Base-by-base conservation (phyloP, 2,329 filamentous ascomycete species). In the Scedosporium boydii region DNA sequence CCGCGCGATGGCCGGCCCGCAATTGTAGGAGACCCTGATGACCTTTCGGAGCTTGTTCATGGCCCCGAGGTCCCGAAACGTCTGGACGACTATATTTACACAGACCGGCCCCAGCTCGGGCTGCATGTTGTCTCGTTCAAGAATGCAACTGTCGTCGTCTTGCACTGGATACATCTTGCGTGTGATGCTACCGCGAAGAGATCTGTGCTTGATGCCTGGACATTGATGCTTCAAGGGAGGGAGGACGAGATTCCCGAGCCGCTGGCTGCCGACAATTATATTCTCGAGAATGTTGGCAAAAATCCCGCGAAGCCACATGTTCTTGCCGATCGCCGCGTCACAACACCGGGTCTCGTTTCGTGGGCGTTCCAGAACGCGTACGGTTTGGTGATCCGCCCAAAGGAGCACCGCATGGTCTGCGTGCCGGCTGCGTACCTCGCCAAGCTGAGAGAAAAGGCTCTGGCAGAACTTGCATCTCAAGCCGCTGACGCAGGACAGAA, bases 101-200 rank as follows among this genome's bases (percentile, higher is more conserved):
- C 68, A 2, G 77, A 80, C 62, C 67, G 63, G 7, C 78, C 78
- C 0, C 71, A 76, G 63, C 66, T 81, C 0, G 72, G 72, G 2
- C 68, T 81, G 2, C 75, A 77, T 59, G 68, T 80, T 38, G 72
- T 75, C 0, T 72, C 74, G 0, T 80, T 81, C 65, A 67, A 65
- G 3, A 73, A 81, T 63, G 70, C 70, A 2, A 81, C 78, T 0
- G 66, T 79, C 0, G 67, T 81, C 1, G 70, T 70, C 0, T 51
- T 80, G 0, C 68, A 71, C 46, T 78, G 72, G 70, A 69, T 73
- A 2, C 78, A 81, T 64, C 71, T 73, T 0, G 63, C 77, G 0
- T 70, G 73, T 55, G 78, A 80, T 65, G 75, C 72, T 1, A 70
- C 77, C 63, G 77, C 74, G 1, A 68, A 70, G 51, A 64, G 69